These are phyloP conservation scores for Volvox carteri DNA, from an alignment of 163 green algal species.

Conservation along the genomic window DNA sequence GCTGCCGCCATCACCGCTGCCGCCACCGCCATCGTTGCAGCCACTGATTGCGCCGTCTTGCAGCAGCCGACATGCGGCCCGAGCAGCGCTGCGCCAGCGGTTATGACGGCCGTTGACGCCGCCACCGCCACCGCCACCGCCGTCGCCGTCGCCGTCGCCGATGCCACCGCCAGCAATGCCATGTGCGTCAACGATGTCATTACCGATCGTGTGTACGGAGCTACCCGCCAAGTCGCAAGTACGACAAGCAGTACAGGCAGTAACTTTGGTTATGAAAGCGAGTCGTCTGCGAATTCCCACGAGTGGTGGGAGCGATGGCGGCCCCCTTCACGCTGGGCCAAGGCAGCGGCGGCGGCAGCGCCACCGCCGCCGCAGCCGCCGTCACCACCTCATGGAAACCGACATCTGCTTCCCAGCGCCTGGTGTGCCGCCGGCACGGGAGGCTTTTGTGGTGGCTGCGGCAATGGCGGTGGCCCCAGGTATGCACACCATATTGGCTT, in stretches of 20 bases:
- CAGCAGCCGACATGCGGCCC: too few species aligned
- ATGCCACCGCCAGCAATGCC: too few species aligned
- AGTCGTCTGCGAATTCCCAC: background rate
- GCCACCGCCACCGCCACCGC: too few species aligned
- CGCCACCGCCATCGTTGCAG: too few species aligned
- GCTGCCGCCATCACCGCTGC: too few species aligned
- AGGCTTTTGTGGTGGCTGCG: background rate
- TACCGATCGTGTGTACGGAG: too few species aligned
- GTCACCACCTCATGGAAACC: background rate
- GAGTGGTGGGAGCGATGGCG: background rate
- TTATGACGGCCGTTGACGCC: too few species aligned
- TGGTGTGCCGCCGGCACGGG: background rate
- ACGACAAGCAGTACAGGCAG: conserved; percentile 13
- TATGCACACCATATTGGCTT: too few species aligned
- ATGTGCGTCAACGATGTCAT: too few species aligned
- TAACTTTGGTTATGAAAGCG: background rate
- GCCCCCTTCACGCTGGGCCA: background rate
- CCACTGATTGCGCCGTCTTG: too few species aligned
- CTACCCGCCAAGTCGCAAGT: background rate
- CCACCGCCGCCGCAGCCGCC: background rate
- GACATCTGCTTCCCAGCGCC: background rate
- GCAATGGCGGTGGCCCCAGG: background rate
- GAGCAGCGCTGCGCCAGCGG: too few species aligned
- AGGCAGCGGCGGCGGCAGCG: background rate
- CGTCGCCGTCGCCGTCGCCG: background rate